These are phyloP conservation scores for Ilyonectria robusta DNA, from an alignment of 2,329 filamentous ascomycete species.

Conservation along the genomic window DNA sequence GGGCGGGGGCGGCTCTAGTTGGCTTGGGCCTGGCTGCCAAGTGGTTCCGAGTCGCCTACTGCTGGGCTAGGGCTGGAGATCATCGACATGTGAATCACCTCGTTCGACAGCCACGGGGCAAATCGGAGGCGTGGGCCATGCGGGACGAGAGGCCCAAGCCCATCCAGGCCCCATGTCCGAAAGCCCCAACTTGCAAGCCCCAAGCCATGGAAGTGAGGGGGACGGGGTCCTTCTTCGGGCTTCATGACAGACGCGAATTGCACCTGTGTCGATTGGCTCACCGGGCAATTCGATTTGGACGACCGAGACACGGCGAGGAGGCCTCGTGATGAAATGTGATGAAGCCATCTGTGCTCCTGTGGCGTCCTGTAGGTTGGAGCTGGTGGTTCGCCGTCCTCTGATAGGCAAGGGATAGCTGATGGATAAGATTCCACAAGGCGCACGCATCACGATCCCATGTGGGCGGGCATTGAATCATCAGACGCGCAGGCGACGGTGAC, in stretches of 20 bases:
- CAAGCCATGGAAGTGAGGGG: slow-evolving; percentile 14
- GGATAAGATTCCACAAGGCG: slow-evolving; percentile 20
- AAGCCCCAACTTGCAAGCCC: slow-evolving; percentile 1
- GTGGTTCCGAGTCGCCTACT: slow-evolving; percentile 28
- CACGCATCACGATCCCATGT: not conserved
- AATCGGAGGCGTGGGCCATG: slow-evolving; percentile 36
- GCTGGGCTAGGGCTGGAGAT: slow-evolving; percentile 46
- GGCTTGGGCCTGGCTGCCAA: slow-evolving; percentile 35
- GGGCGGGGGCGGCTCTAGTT: slow-evolving; percentile 36
- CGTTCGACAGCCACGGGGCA: slow-evolving; percentile 38
- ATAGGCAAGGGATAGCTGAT: slow-evolving; percentile 2
- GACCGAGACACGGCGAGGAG: not conserved
- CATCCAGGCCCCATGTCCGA: slow-evolving; percentile 2
- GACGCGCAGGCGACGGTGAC: not conserved
- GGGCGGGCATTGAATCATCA: not conserved
- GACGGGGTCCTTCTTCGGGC: slow-evolving; percentile 8
- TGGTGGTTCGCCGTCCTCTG: slow-evolving; percentile 1
- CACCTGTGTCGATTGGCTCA: slow-evolving; percentile 23
- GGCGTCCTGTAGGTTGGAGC: slow-evolving; percentile 11
- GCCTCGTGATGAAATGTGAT: not conserved
- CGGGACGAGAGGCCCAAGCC: slow-evolving; percentile 26
- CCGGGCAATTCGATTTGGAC: not conserved
- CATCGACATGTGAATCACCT: slow-evolving; percentile 48
- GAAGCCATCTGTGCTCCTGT: not conserved
- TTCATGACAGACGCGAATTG: slow-evolving; percentile 21